A percentile compares a stretch with the other conserved stretches of the same genome.
These are phyloP conservation scores for Citrus inodora DNA, from an alignment of 345 rosid species.

Conservation along the genomic window DNA sequence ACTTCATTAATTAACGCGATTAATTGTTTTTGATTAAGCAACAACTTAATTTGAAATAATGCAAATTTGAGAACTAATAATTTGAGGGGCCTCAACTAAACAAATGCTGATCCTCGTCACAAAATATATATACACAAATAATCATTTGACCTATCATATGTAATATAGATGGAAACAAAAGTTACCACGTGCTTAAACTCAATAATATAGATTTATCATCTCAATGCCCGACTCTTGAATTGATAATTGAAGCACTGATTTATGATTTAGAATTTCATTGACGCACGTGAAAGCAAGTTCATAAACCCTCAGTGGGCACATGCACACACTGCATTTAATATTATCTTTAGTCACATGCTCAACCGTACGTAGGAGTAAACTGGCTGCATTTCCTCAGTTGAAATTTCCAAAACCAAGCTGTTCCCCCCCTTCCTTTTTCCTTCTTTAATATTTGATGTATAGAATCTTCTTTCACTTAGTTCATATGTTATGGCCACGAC, in stretches of 20 bases:
- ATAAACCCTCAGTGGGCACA: not conserved
- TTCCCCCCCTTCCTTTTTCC: too few relatives aligned
- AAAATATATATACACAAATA: not conserved
- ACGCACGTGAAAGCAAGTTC: not conserved
- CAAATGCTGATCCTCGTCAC: too few relatives aligned
- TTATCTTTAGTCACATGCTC: not conserved
- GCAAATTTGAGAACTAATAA: not conserved
- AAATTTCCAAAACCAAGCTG: not conserved
- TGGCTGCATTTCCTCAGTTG: not conserved
- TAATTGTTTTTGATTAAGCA: too few relatives aligned
- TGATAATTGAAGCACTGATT: not conserved
- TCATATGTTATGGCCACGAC: too few relatives aligned
- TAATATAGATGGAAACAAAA: not conserved
- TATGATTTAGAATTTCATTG: not conserved
- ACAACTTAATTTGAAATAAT: too few relatives aligned
- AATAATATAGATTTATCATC: not conserved
- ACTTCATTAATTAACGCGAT: too few relatives aligned
- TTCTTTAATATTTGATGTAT: too few relatives aligned
- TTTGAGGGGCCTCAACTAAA: not conserved
- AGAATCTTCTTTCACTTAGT: too few relatives aligned
- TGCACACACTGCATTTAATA: not conserved
- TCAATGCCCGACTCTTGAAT: not conserved
- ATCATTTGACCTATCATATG: not conserved
- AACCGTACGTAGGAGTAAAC: not conserved
- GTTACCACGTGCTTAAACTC: constrained; percentile 10